phyloP scores from a whole-genome alignment of 441 rosid species.

The Monsonia emarginata region DNA sequence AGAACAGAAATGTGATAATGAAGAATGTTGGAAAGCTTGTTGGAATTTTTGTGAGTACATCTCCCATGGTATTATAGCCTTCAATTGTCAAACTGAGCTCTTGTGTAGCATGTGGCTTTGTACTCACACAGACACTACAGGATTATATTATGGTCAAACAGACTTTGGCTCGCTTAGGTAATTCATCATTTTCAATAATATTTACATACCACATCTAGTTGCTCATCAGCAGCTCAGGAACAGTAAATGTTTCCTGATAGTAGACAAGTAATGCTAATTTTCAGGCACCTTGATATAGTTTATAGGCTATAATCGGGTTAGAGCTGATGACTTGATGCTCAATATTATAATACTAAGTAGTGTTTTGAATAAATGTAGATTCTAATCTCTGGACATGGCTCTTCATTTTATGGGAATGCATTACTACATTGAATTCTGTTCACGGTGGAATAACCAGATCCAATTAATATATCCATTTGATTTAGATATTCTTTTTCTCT shows the following conservation, averaged over 20 bases:
- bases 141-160: neutral
- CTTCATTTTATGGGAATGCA: neutral
- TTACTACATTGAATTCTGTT: neutral
- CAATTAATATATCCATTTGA: neutral
- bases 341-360: too few species aligned
- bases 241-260: neutral
- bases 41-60: too few species aligned
- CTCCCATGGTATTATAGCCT: too few species aligned
- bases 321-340: too few species aligned
- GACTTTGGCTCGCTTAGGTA: neutral
- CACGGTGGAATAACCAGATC: neutral
- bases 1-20: too few species aligned
- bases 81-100: too few species aligned
- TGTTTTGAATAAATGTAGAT: too few species aligned
- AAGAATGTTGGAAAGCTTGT: too few species aligned
- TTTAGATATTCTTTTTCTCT: neutral
- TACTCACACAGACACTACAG: neutral
- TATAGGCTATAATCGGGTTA: too few species aligned
- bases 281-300: neutral
- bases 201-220: neutral
- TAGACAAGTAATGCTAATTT: neutral
- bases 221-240: neutral
- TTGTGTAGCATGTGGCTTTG: too few species aligned
- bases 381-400: too few species aligned
- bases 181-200: neutral